Percentiles rank a stretch among this genome's conserved stretches.
phyloP scores from a whole-genome alignment of 1,284 basidiomycete species.

The Sanghuangporus weigelae region DNA sequence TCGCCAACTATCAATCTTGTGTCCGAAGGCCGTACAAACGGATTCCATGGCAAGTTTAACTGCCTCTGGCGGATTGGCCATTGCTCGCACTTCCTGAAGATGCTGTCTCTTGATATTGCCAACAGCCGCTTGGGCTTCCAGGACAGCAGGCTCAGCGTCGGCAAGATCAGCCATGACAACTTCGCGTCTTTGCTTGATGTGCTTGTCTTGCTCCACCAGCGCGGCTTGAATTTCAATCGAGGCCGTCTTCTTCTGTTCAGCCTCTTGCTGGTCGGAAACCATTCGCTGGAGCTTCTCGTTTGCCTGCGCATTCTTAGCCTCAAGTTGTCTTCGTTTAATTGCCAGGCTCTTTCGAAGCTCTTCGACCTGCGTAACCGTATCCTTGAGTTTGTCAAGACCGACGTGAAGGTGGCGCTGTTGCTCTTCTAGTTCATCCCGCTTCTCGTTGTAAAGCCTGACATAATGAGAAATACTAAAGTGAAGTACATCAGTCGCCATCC shows the following conservation, averaged over 20 bases:
- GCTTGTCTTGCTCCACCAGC: conserved; percentile 84
- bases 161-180: conserved; percentile 95
- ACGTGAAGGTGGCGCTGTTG: conserved; percentile 99
- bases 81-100: conserved; percentile 94
- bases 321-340: conserved; percentile 88
- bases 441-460: conserved; percentile 93
- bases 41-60: conserved; percentile 99
- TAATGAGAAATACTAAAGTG: conserved; percentile 88
- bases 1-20: conserved; percentile 97
- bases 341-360: conserved; percentile 94
- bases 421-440: conserved; percentile 97
- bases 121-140: conserved; percentile 93
- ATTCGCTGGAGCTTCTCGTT: conserved; percentile 97
- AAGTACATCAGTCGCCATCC: conserved; percentile 19
- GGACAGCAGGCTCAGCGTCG: conserved; percentile 95
- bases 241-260: conserved; percentile 95
- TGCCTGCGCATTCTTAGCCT: conserved; percentile 91
- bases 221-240: conserved; percentile 96
- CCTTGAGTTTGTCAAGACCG: conserved; percentile 94
- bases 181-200: conserved; percentile 83
- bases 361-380: conserved; percentile 95
- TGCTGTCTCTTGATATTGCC: conserved; percentile 98
- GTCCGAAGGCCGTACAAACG: conserved; percentile 95
- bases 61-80: conserved; percentile 98
- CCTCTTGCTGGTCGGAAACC: conserved; percentile 98